phyloP scores from a whole-genome alignment of 768 basidiomycete species.

The Lentinula lateritia region DNA sequence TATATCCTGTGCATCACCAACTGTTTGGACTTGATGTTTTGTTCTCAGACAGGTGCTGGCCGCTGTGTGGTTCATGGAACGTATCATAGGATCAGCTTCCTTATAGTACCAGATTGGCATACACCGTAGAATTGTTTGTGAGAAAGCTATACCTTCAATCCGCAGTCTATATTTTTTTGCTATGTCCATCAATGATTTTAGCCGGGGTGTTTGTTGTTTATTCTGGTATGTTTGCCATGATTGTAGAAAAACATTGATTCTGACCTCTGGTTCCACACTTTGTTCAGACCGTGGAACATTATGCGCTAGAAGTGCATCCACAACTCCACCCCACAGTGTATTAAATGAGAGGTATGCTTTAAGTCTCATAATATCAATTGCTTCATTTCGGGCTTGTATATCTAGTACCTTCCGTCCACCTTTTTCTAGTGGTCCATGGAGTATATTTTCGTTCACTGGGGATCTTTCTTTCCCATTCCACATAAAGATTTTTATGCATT shows the following conservation, averaged over 20 bases:
- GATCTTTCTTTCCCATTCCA: constrained; percentile 6
- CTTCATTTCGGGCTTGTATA: constrained; percentile 3
- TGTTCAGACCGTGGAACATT: neutral
- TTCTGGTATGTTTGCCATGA: constrained; percentile 15
- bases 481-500: constrained; percentile 13
- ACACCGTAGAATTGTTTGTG: constrained; percentile 1
- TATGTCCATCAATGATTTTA: constrained; percentile 13
- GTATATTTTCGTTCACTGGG: neutral
- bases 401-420: constrained; percentile 4
- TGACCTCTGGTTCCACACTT: neutral
- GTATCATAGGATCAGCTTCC: neutral
- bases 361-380: constrained; percentile 5
- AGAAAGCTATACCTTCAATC: constrained; percentile 11
- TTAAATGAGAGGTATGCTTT: constrained; percentile 9
- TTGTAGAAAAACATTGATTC: constrained; percentile 20
- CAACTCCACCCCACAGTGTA: neutral
- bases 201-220: constrained; percentile 6
- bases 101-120: constrained; percentile 29
- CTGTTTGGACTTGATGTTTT: neutral
- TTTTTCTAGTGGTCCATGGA: neutral
- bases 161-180: constrained; percentile 16
- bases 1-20: neutral
- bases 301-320: neutral
- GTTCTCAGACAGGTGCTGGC: constrained; percentile 8
- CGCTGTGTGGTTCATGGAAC: neutral